Conservation (phyloP, 192 early-diverging fungal species). For the Mortierella alpina region DNA sequence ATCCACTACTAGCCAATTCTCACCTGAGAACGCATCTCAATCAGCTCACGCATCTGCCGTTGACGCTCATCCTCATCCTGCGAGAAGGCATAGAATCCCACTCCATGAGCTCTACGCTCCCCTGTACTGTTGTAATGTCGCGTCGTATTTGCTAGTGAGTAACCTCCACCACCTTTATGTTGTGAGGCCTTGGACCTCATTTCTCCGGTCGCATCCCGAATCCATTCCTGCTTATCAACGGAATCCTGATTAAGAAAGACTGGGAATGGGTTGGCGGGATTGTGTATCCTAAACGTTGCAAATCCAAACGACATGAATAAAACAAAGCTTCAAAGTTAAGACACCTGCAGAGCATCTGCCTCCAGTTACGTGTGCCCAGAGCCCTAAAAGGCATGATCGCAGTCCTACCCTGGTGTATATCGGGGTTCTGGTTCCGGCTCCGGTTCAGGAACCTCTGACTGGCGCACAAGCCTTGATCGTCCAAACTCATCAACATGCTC, state of each 20-base stretch:
- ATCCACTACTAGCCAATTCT: not conserved
- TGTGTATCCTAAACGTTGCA: constrained; percentile 13
- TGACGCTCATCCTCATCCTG: constrained; percentile 70
- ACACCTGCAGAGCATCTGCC: not conserved
- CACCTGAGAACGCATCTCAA: constrained; percentile 64
- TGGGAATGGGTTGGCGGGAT: constrained; percentile 30
- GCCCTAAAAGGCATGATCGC: not conserved
- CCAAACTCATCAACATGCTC: constrained; percentile 84
- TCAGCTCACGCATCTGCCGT: constrained; percentile 70
- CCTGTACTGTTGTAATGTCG: constrained; percentile 58
- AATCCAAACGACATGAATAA: not conserved
- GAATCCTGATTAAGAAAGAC: constrained; percentile 38
- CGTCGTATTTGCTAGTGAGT: constrained; percentile 15
- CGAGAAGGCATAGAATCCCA: constrained; percentile 77
- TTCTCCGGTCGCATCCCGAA: constrained; percentile 21
- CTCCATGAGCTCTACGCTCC: constrained; percentile 75
- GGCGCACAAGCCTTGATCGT: constrained; percentile 69
- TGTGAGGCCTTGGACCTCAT: not conserved
- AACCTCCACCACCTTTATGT: constrained; percentile 4
- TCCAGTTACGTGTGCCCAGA: not conserved
- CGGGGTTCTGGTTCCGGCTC: not conserved
- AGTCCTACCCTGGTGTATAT: constrained; percentile 5
- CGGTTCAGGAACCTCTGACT: constrained; percentile 60
- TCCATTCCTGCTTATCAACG: constrained; percentile 28
- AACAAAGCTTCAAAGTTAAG: not conserved